Percentiles rank a stretch among this genome's conserved stretches.
phyloP scores from a whole-genome alignment of 768 basidiomycete genomes.

The Albatrellus ellisii region DNA sequence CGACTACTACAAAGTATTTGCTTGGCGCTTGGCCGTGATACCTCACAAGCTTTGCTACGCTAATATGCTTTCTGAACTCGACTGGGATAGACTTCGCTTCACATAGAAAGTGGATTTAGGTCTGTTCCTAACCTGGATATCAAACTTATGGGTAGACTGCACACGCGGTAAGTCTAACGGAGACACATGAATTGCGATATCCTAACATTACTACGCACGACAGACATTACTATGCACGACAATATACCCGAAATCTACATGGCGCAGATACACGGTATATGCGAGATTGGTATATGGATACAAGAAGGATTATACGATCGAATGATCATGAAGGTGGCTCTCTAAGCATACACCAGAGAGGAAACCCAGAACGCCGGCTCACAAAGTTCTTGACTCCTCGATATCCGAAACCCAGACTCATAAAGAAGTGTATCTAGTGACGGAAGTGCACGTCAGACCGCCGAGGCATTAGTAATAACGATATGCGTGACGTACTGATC shows the following conservation, averaged over 20 bases:
- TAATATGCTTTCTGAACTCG: too few relatives aligned
- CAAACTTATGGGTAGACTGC: background rate
- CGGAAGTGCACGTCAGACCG: background rate
- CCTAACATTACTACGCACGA: background rate
- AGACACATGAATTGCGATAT: background rate
- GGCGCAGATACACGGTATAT: background rate
- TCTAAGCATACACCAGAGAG: conserved; percentile 1
- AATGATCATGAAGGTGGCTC: background rate
- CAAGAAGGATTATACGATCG: background rate
- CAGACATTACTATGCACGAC: background rate
- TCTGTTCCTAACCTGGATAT: too few relatives aligned
- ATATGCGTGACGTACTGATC: background rate
- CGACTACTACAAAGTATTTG: too few relatives aligned
- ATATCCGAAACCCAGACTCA: background rate
- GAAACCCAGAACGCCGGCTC: background rate
- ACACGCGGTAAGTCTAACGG: background rate
- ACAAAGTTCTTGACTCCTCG: conserved; percentile 2
- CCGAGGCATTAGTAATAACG: background rate
- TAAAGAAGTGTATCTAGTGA: conserved; percentile 1
- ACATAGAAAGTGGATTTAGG: too few relatives aligned
- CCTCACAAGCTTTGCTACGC: too few relatives aligned
- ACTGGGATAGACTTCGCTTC: too few relatives aligned
- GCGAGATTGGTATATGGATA: background rate
- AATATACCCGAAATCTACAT: background rate
- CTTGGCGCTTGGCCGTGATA: too few relatives aligned